Evolutionary conservation across 1,139 yeast species (phyloP).

Genomic region (Geotrichum macrosporum): DNA sequence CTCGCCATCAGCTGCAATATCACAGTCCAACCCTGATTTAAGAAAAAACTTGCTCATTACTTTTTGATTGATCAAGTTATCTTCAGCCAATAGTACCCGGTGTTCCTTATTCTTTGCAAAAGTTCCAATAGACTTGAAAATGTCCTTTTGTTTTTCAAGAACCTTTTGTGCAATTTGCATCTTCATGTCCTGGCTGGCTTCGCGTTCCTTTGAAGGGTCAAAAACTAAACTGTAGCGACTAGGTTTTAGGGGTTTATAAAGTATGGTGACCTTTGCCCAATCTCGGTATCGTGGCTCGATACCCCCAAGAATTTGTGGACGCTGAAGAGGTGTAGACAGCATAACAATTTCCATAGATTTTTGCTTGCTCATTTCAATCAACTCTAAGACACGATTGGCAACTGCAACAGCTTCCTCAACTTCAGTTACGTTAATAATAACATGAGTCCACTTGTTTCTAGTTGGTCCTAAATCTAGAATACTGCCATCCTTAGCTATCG

Average conservation of each 20-base stretch:
- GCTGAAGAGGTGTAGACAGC: constrained; percentile 35
- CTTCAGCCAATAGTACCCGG: constrained; percentile 74
- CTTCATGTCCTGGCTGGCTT: constrained; percentile 31
- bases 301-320: constrained; percentile 28
- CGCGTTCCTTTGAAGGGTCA: constrained; percentile 30
- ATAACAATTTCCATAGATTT: constrained; percentile 31
- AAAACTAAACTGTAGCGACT: constrained; percentile 32
- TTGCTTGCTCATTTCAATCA: constrained; percentile 1
- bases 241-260: constrained; percentile 33
- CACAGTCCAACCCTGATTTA: constrained; percentile 68
- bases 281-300: constrained; percentile 18
- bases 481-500: constrained; percentile 22
- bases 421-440: constrained; percentile 33
- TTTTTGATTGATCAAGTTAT: constrained; percentile 82
- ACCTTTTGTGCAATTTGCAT: constrained; percentile 32
- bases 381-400: constrained; percentile 11
- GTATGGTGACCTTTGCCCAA: constrained; percentile 26
- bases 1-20: constrained; percentile 70
- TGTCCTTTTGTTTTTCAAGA: constrained; percentile 27
- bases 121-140: constrained; percentile 23
- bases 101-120: constrained; percentile 35
- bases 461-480: constrained; percentile 10
- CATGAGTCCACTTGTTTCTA: constrained; percentile 32
- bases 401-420: constrained; percentile 27
- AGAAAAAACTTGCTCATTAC: constrained; percentile 72